Evolutionary conservation across 2,329 filamentous ascomycete species (phyloP).

Genomic region (Sordariomycetes sp.): DNA sequence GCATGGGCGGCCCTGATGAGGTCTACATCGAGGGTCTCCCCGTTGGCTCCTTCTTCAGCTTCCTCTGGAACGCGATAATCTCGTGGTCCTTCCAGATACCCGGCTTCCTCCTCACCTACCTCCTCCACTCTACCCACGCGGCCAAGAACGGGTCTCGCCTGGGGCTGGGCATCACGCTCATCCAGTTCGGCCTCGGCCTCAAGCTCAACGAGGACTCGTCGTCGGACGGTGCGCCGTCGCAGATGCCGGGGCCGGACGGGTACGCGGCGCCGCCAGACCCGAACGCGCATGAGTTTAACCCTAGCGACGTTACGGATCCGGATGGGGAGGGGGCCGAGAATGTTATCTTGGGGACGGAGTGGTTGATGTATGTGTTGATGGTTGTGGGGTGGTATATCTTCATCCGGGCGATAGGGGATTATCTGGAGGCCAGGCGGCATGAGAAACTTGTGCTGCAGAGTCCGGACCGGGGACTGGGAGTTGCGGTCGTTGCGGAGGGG

Average conservation of each 20-base stretch:
- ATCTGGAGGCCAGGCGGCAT: slow-evolving; percentile 73
- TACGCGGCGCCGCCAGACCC: slow-evolving; percentile 69
- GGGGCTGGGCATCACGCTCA: slow-evolving; percentile 84
- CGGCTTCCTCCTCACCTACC: slow-evolving; percentile 94
- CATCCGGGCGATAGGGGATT: slow-evolving; percentile 87
- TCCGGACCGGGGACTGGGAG: slow-evolving; percentile 72
- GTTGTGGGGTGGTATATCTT: slow-evolving; percentile 97
- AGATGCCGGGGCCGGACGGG: slow-evolving; percentile 36
- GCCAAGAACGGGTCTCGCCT: slow-evolving; percentile 95
- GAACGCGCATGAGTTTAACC: slow-evolving; percentile 81
- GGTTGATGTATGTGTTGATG: slow-evolving; percentile 88
- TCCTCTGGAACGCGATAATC: slow-evolving; percentile 90
- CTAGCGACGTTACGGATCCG: slow-evolving; percentile 45
- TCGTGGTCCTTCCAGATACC: slow-evolving; percentile 95
- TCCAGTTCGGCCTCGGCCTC: slow-evolving; percentile 97
- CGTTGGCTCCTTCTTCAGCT: slow-evolving; percentile 76
- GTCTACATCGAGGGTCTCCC: slow-evolving; percentile 95
- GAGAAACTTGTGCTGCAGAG: slow-evolving; percentile 89
- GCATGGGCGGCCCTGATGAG: slow-evolving; percentile 79
- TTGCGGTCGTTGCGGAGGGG: slow-evolving; percentile 77
- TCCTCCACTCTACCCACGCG: slow-evolving; percentile 93
- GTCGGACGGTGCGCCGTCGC: slow-evolving; percentile 28
- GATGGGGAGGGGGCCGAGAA: slow-evolving; percentile 25
- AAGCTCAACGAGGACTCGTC: slow-evolving; percentile 29
- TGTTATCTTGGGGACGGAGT: slow-evolving; percentile 64